Evolutionary conservation across 257 asterid species (phyloP).

Genomic region (Penstemon eatonii): DNA sequence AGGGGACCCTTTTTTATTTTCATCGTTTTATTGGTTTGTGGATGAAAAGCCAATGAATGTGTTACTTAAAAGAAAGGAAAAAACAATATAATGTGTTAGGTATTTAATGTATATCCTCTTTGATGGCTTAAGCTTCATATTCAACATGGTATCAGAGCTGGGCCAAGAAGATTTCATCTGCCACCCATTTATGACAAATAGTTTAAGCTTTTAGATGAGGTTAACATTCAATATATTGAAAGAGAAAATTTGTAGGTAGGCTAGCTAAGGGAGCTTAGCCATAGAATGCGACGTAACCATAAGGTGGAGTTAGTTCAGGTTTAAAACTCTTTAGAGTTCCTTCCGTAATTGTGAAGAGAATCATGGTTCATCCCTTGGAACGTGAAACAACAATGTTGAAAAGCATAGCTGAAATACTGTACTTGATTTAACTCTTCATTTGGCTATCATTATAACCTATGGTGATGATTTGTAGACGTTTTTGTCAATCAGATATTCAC

Average conservation of each 20-base stretch:
- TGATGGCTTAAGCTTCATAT: too few relatives aligned
- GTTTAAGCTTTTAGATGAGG: too few relatives aligned
- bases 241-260: not conserved
- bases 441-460: not conserved
- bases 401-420: not conserved
- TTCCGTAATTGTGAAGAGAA: not conserved
- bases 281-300: not conserved
- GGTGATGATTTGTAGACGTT: not conserved
- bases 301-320: not conserved
- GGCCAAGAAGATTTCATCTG: too few relatives aligned
- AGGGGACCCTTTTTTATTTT: constrained; percentile 1
- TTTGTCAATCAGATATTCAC: not conserved
- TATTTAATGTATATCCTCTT: not conserved
- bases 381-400: not conserved
- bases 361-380: not conserved
- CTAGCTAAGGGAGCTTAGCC: not conserved
- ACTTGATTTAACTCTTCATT: constrained; percentile 1
- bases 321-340: not conserved
- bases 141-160: too few relatives aligned
- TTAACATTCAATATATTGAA: too few relatives aligned
- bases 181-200: too few relatives aligned
- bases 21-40: not conserved
- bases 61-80: not conserved
- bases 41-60: not conserved
- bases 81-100: not conserved